phyloP scores from a whole-genome alignment of 371 early-diverging fungal species.

The Sporodiniella umbellata region DNA sequence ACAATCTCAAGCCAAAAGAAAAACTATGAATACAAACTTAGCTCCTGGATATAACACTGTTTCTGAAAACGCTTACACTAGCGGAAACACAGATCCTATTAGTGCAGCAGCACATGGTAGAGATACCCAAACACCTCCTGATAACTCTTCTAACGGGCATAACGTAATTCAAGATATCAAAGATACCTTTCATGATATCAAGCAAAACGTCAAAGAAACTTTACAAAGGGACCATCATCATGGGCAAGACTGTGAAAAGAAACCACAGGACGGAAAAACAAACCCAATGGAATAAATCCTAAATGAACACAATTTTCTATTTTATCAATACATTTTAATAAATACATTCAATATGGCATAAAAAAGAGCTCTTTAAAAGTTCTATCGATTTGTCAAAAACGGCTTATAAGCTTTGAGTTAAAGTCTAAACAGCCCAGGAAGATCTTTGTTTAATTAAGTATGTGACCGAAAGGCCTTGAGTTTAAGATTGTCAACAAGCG shows the following conservation, averaged over 20 bases:
- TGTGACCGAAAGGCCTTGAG: too few species aligned
- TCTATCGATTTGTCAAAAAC: too few species aligned
- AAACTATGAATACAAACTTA: background rate
- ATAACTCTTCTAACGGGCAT: background rate
- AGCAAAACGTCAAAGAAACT: conserved; percentile 22
- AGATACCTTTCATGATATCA: conserved; percentile 14
- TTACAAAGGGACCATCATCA: conserved; percentile 20
- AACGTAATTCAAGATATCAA: conserved; percentile 9
- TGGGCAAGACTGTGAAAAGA: conserved; percentile 18
- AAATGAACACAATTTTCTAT: too few species aligned
- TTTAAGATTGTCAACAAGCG: too few species aligned
- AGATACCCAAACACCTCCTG: background rate
- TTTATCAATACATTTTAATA: too few species aligned
- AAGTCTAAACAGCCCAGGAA: too few species aligned
- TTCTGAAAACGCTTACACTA: background rate
- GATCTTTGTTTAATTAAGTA: too few species aligned
- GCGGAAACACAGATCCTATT: background rate
- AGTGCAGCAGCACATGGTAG: background rate
- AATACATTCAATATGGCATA: too few species aligned
- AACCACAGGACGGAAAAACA: conserved; percentile 39
- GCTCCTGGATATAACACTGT: background rate
- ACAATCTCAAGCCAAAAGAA: background rate
- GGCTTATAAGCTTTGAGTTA: too few species aligned
- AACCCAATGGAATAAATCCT: conserved; percentile 34
- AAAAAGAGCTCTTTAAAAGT: too few species aligned